Percentiles rank a stretch among this genome's conserved stretches.
Evolutionary conservation across 1,139 yeast species (phyloP).

Genomic region (Hanseniaspora uvarum): DNA sequence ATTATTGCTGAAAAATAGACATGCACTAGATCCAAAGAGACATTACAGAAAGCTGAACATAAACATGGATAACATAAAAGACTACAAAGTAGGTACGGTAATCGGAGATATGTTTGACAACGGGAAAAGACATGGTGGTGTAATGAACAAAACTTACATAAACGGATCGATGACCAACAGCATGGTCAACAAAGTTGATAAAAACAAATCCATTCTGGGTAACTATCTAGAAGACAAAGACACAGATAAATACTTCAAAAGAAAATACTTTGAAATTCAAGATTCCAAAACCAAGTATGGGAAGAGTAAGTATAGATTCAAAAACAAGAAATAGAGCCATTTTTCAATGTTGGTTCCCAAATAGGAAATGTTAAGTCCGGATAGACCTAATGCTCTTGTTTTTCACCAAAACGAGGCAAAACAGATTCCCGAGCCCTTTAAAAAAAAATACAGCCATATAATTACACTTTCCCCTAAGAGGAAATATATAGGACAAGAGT

Average conservation of each 20-base stretch:
- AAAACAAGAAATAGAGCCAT: constrained; percentile 53
- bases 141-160: constrained; percentile 29
- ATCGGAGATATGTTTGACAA: constrained; percentile 74
- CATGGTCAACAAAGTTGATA: constrained; percentile 58
- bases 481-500: too few relatives aligned
- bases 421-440: constrained; percentile 39
- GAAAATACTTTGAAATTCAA: constrained; percentile 76
- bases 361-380: not conserved
- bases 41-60: constrained; percentile 69
- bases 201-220: constrained; percentile 70
- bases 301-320: constrained; percentile 44
- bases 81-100: constrained; percentile 81
- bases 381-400: not conserved
- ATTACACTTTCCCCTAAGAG: too few relatives aligned
- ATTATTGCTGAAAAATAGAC: constrained; percentile 69
- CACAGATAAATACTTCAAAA: constrained; percentile 66
- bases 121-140: constrained; percentile 29
- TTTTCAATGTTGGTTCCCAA: too few relatives aligned
- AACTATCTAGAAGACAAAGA: constrained; percentile 64
- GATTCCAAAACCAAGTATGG: constrained; percentile 57
- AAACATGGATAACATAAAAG: constrained; percentile 57
- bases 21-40: constrained; percentile 88
- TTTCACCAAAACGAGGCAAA: constrained; percentile 28
- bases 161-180: constrained; percentile 26
- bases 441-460: not conserved